Base-by-base conservation (phyloP, 257 asterid genomes). In the Lavandula angustifolia region DNA sequence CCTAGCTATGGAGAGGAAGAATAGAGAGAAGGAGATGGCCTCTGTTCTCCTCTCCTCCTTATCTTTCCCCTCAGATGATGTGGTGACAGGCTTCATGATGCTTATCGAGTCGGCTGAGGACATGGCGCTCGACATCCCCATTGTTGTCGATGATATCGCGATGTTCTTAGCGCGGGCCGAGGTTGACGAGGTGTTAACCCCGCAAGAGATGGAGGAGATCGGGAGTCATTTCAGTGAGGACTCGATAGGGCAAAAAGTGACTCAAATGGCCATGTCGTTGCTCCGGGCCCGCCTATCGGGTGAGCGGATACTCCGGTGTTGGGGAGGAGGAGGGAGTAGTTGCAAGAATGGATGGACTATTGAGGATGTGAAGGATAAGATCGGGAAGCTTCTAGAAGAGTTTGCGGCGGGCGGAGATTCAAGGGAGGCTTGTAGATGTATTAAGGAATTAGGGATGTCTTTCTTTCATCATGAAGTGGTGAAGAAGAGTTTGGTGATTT, bases 21-120 rank as follows among this genome's bases (percentile, higher is more conserved):
- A 87, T 5, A 59, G 97, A 12, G 97, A 87, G 77, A 92, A 89
- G 54, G 97, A 92, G 72, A 92, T 89, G 99, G 99, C 99, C 41
- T 89, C 99, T 5, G 80, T 89, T 16, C 57, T 92, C 69, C 69
- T 89, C 41, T 87, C 97, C 29, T 89, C 97, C 9, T 42, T 87
- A 57, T 79, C 92, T 63, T 84, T 92, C 5, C 97, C 96, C 11
- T 87, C 97, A 9, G 96, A 87, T 7, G 94, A 89, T 60, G 89
- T 89, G 49, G 91, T 86, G 5, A 74, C 70, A 58, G 97, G 96
- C 16, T 92, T 92, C 68, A 61, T 75, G 9, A 76, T 84, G 88
- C 41, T 89, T 54, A 75, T 89, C 29, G 99, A 92, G 65, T 76
- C 97, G 4, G 99, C 97, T 0, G 99, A 89, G 1, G 99, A 92